A percentile compares a stretch with the other conserved stretches of the same genome.
phyloP scores from a whole-genome alignment of 495 filamentous ascomycete genomes.

The Talaromyces proteolyticus region DNA sequence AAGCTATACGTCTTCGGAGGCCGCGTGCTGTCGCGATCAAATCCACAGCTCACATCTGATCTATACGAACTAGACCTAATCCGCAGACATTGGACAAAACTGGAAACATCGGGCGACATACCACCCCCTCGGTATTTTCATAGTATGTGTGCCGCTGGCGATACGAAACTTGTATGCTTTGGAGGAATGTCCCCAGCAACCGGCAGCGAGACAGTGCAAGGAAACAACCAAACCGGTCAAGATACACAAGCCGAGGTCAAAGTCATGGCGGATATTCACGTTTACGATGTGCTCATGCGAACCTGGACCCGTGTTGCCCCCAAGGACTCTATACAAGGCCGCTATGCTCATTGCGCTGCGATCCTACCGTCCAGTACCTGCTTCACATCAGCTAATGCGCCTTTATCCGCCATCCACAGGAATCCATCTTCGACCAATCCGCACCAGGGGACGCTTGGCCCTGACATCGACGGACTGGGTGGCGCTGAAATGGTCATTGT shows the following conservation, averaged over 20 bases:
- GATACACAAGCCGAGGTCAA: conserved; percentile 83
- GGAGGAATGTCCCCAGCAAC: conserved; percentile 91
- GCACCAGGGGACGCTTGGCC: conserved; percentile 79
- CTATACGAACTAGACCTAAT: conserved; percentile 92
- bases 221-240: conserved; percentile 31
- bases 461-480: conserved; percentile 81
- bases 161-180: conserved; percentile 95
- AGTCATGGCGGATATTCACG: conserved; percentile 97
- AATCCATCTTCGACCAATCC: conserved; percentile 74
- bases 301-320: conserved; percentile 83
- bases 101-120: conserved; percentile 78
- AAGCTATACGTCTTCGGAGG: conserved; percentile 96
- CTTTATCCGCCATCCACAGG: conserved; percentile 79
- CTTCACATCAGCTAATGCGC: conserved; percentile 77
- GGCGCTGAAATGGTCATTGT: conserved; percentile 97
- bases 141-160: conserved; percentile 86
- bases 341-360: conserved; percentile 94
- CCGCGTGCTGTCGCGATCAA: conserved; percentile 73
- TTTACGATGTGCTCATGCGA: conserved; percentile 81
- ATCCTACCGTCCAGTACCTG: conserved; percentile 82
- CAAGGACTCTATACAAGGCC: conserved; percentile 78
- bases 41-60: conserved; percentile 75
- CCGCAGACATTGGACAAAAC: conserved; percentile 83
- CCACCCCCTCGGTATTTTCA: conserved; percentile 94
- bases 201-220: conserved; percentile 34